Base-by-base conservation (phyloP, 1,284 basidiomycete species). In the Ceratobasidium sp. region DNA sequence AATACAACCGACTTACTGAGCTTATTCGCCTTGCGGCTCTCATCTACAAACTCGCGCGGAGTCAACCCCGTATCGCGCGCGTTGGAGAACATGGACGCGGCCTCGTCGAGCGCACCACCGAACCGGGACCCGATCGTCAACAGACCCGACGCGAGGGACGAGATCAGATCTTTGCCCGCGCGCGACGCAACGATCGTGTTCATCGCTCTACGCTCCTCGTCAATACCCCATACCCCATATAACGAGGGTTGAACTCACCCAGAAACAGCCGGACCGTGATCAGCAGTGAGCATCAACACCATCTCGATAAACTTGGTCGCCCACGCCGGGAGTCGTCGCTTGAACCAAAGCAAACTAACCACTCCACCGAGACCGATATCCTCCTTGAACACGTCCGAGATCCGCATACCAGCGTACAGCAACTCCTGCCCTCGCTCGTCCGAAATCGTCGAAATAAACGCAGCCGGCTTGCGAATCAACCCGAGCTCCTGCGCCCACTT, bases 401-500 rank as follows among this genome's bases (percentile, higher is more conserved):
- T 99, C 83, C 95, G 94, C 96, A 99, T 99, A 83, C 98, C 98
- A 79, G 97, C 96, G 88, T 99, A 99, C 84, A 99, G 89, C 80
- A 99, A 91, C 89, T 99, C 98, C 86, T 98, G 97, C 3, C 97
- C 97, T 85, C 97, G 95, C 90, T 99, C 98, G 88, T 99, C 98
- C 79, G 97, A 98, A 87, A 99, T 99, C 82, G 98, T 99, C 73
- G 97, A 98, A 89, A 99, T 99, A 90, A 99, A 99, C 15, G 97
- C 97, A 61, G 97, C 97, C 56, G 97, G 97, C 89, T 99, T 99
- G 85, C 97, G 94, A 86, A 99, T 97, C 86, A 99, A 93, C 79
- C 97, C 97, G 79, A 99, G 93, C 88, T 99, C 97, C 82, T 95
- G 93, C 61, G 97, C 97, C 97, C 97, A 99, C 90, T 99, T 98